Percentiles rank a stretch among this genome's conserved stretches.
phyloP scores from a whole-genome alignment of 1,139 yeast genomes.

The Kodamaea plutei region DNA sequence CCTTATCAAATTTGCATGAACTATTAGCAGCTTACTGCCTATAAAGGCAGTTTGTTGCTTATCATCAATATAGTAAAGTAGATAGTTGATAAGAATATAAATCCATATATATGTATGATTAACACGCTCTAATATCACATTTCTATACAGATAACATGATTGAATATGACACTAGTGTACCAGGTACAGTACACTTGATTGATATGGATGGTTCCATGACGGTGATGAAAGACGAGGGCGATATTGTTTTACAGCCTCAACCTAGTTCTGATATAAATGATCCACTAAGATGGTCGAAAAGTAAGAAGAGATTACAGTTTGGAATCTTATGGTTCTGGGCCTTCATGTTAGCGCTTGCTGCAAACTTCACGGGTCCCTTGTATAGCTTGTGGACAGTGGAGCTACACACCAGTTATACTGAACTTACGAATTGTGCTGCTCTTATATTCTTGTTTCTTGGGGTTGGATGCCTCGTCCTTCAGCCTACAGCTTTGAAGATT shows the following conservation, averaged over 20 bases:
- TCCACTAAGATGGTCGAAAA: slow-evolving; percentile 35
- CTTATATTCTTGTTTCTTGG: slow-evolving; percentile 34
- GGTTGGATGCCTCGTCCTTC: slow-evolving; percentile 35
- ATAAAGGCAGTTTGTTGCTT: too few relatives aligned
- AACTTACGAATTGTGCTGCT: slow-evolving; percentile 32
- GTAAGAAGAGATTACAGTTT: slow-evolving; percentile 32
- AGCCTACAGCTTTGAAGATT: slow-evolving; percentile 39
- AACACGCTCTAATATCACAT: too few relatives aligned
- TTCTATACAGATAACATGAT: neutral
- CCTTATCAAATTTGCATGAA: too few relatives aligned
- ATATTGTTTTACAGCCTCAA: slow-evolving; percentile 34
- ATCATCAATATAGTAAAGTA: too few relatives aligned
- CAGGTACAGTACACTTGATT: slow-evolving; percentile 60
- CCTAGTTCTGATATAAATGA: slow-evolving; percentile 36
- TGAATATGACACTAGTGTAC: slow-evolving; percentile 25
- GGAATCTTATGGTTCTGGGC: slow-evolving; percentile 27
- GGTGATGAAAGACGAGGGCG: slow-evolving; percentile 25
- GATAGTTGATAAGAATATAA: too few relatives aligned
- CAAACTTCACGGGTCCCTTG: slow-evolving; percentile 40
- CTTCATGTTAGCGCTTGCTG: slow-evolving; percentile 37
- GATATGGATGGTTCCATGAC: slow-evolving; percentile 39
- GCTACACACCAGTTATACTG: slow-evolving; percentile 23
- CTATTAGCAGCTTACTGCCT: too few relatives aligned
- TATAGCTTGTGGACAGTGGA: slow-evolving; percentile 34
- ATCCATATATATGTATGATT: too few relatives aligned